Evolutionary conservation across 1,284 basidiomycete genomes (phyloP).

Genomic region (Cutaneotrichosporon daszewskae): DNA sequence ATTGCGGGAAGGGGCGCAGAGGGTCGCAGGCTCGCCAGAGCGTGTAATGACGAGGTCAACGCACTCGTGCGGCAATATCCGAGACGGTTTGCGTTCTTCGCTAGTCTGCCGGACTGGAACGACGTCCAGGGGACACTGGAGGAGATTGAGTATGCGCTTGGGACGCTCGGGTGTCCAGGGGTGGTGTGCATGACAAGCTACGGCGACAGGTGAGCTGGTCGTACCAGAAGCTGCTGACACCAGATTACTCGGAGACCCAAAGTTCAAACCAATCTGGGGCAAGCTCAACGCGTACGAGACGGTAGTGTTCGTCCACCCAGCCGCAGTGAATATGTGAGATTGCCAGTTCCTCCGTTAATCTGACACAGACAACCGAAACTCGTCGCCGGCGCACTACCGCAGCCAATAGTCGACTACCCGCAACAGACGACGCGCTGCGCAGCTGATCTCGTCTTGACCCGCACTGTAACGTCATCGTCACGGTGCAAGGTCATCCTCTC

Average conservation of each 20-base stretch:
- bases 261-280: constrained; percentile 8
- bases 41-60: constrained; percentile 4
- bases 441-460: constrained; percentile 2
- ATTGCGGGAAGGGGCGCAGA: neutral
- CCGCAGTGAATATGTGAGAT: neutral
- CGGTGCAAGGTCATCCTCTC: constrained; percentile 7
- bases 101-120: constrained; percentile 1
- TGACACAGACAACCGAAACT: too few relatives aligned
- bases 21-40: constrained; percentile 1
- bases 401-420: constrained; percentile 9
- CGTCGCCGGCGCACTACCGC: constrained; percentile 2
- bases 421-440: constrained; percentile 3
- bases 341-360: too few relatives aligned
- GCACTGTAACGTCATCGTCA: neutral
- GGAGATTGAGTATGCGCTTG: constrained; percentile 5
- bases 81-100: constrained; percentile 4
- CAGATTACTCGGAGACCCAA: constrained; percentile 1
- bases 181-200: constrained; percentile 5
- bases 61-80: neutral
- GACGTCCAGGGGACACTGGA: constrained; percentile 2
- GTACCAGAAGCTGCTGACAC: too few relatives aligned
- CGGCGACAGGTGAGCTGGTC: too few relatives aligned
- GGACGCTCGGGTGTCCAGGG: neutral
- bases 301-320: constrained; percentile 6
- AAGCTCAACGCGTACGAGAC: constrained; percentile 3